Evolutionary conservation across 805 yeast genomes (phyloP).

Genomic region (Jamesozyma piceae): DNA sequence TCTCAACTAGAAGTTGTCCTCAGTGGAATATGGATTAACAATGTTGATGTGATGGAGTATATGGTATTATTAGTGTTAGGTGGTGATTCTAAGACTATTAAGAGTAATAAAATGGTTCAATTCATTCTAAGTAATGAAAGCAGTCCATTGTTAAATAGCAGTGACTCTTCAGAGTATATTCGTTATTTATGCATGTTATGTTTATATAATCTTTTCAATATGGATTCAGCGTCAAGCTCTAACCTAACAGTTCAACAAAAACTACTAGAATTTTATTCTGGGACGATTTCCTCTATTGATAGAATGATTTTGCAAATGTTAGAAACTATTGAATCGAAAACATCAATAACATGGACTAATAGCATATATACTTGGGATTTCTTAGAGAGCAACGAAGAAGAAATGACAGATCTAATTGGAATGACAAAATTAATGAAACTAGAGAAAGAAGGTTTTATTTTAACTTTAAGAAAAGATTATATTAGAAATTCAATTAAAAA

Average conservation of each 20-base stretch:
- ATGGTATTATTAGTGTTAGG: constrained; percentile 33
- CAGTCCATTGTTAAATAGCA: constrained; percentile 29
- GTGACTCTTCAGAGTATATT: constrained; percentile 10
- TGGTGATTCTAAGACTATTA: constrained; percentile 31
- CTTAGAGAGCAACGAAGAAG: constrained; percentile 32
- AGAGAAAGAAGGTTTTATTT: constrained; percentile 39
- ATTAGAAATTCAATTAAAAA: constrained; percentile 40
- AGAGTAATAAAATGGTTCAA: constrained; percentile 49
- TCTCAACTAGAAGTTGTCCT: constrained; percentile 59
- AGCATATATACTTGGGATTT: constrained; percentile 60
- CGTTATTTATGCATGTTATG: constrained; percentile 32
- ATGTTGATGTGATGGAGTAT: constrained; percentile 38
- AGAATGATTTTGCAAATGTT: constrained; percentile 48
- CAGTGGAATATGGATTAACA: constrained; percentile 38
- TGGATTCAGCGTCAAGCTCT: constrained; percentile 40
- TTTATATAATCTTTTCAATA: constrained; percentile 40
- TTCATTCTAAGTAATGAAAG: constrained; percentile 47
- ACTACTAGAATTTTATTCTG: constrained; percentile 49
- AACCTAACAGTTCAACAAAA: constrained; percentile 39
- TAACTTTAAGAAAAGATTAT: constrained; percentile 42
- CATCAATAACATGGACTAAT: constrained; percentile 55
- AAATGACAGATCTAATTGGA: constrained; percentile 37
- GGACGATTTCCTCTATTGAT: constrained; percentile 55
- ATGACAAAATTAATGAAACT: constrained; percentile 39
- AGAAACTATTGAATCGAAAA: constrained; percentile 44